phyloP scores from a whole-genome alignment of 2,329 filamentous ascomycete genomes.

The Colletotrichum theobromicola region DNA sequence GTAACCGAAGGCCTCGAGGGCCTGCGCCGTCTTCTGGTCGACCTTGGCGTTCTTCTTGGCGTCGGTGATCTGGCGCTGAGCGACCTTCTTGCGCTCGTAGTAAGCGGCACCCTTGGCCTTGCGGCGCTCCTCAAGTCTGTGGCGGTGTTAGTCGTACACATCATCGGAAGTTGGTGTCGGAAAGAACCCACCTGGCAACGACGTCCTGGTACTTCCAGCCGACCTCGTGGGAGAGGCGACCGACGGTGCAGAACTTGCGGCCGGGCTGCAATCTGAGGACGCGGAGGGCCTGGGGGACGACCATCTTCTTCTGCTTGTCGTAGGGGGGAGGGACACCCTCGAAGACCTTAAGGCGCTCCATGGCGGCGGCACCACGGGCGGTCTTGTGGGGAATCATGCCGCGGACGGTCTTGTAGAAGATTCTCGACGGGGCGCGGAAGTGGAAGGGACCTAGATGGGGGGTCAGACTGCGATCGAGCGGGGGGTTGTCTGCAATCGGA shows the following conservation, averaged over 20 bases:
- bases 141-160: background rate
- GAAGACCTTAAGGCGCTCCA: constrained; percentile 99
- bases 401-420: constrained; percentile 99
- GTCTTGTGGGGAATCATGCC: constrained; percentile 99
- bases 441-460: constrained; percentile 85
- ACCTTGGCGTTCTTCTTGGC: constrained; percentile 91
- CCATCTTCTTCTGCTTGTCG: constrained; percentile 99
- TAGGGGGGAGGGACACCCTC: constrained; percentile 99
- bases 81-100: constrained; percentile 99
- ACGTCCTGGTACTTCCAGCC: constrained; percentile 99
- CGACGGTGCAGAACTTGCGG: constrained; percentile 99
- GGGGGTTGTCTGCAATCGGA: background rate
- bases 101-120: constrained; percentile 99
- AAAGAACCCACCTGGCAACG: constrained; percentile 82
- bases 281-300: constrained; percentile 97
- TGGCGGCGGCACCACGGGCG: constrained; percentile 90
- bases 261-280: constrained; percentile 97
- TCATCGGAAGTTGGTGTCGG: background rate
- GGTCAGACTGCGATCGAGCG: constrained; percentile 35
- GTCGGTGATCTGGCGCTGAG: constrained; percentile 86
- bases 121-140: constrained; percentile 97
- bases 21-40: constrained; percentile 84
- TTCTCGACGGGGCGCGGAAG: constrained; percentile 98
- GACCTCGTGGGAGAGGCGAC: constrained; percentile 97
- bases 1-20: constrained; percentile 91